phyloP scores from a whole-genome alignment of 345 rosid genomes.

The Aquilaria yunnanensis region DNA sequence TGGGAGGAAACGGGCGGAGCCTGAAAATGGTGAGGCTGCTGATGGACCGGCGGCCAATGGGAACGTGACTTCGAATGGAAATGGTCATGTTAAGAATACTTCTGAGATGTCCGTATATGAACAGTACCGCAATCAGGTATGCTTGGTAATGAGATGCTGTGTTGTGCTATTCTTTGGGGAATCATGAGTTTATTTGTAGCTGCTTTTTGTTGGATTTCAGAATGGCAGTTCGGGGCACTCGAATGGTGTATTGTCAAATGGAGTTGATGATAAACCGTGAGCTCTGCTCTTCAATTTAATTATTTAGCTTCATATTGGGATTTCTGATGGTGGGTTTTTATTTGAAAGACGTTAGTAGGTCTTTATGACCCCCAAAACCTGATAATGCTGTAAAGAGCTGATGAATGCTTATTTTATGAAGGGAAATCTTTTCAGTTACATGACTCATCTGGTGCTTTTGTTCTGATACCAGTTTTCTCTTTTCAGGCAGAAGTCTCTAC shows the following conservation, averaged over 20 bases:
- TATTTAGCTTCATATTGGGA: not conserved
- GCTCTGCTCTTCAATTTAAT: conserved; percentile 11
- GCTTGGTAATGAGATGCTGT: not conserved
- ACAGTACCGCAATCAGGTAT: conserved; percentile 60
- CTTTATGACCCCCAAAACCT: no score
- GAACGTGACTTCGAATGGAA: conserved; percentile 31
- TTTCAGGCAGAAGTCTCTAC: conserved; percentile 71
- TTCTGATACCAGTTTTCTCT: not conserved
- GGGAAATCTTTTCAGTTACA: not conserved
- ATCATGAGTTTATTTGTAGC: not conserved
- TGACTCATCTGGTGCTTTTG: not conserved
- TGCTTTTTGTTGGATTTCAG: conserved; percentile 27
- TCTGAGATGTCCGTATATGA: conserved; percentile 68
- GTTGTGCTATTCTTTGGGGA: not conserved
- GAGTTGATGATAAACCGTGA: conserved; percentile 52
- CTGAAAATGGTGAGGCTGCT: conserved; percentile 30
- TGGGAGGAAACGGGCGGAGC: conserved; percentile 74
- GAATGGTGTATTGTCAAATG: conserved; percentile 36
- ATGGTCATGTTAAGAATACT: conserved; percentile 37
- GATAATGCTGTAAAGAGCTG: no score
- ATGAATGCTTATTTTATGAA: not conserved
- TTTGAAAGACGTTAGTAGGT: not conserved
- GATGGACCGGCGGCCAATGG: conserved; percentile 32
- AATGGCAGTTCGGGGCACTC: conserved; percentile 23
- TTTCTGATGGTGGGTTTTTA: not conserved